These are phyloP conservation scores for Clohesyomyces aquaticus DNA, from an alignment of 495 filamentous ascomycete genomes.

Conservation along the genomic window DNA sequence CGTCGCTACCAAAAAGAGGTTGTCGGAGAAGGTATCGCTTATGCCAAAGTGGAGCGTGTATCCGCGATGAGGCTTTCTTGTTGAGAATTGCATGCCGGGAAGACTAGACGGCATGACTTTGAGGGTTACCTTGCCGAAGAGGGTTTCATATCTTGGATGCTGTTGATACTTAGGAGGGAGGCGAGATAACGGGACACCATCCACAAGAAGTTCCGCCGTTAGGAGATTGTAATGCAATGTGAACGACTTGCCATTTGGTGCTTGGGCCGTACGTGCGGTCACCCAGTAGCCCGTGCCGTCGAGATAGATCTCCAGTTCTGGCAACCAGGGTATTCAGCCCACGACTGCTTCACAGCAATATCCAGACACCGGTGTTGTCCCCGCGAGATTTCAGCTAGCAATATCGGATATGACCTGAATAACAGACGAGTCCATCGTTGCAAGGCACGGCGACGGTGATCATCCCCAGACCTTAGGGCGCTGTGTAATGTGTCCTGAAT, in stretches of 20 bases:
- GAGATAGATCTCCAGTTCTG: background rate
- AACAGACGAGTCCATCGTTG: background rate
- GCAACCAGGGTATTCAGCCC: background rate
- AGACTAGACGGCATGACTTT: conserved; percentile 52
- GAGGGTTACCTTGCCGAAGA: conserved; percentile 50
- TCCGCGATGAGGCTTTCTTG: conserved; percentile 37
- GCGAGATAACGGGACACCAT: conserved; percentile 55
- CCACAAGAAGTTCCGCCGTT: conserved; percentile 59
- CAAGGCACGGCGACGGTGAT: too few relatives aligned
- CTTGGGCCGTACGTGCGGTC: background rate
- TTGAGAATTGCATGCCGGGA: conserved; percentile 54
- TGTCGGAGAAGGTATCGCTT: background rate
- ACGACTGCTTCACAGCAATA: background rate
- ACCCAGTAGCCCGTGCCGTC: background rate
- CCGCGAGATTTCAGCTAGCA: background rate
- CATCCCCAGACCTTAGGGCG: background rate
- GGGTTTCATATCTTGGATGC: conserved; percentile 47
- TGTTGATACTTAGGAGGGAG: conserved; percentile 54
- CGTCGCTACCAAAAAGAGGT: conserved; percentile 42
- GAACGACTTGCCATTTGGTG: too few relatives aligned
- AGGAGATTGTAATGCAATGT: conserved; percentile 56
- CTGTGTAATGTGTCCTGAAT: background rate
- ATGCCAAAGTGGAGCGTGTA: conserved; percentile 50
- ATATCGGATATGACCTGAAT: background rate
- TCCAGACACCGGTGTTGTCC: background rate